Percentiles rank a stretch among this genome's conserved stretches.
Conservation (phyloP, 2,329 filamentous ascomycete genomes). For the Ciborinia camelliae region DNA sequence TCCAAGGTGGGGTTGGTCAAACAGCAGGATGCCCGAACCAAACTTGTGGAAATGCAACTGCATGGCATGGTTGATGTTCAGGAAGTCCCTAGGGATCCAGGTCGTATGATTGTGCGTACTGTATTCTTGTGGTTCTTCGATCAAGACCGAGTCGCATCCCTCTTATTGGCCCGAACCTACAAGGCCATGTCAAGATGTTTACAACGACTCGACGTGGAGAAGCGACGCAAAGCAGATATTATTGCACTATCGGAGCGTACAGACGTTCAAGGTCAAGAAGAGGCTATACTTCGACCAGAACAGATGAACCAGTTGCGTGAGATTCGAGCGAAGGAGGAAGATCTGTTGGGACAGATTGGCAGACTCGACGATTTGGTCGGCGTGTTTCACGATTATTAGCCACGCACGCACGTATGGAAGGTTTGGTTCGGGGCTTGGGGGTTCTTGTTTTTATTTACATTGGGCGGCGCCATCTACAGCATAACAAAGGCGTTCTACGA, state of each 20-base stretch:
- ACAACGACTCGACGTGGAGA: constrained; percentile 75
- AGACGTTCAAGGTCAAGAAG: constrained; percentile 74
- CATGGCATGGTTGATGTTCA: constrained; percentile 86
- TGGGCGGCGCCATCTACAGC: constrained; percentile 25
- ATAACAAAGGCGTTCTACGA: constrained; percentile 23
- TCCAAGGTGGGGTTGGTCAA: constrained; percentile 78
- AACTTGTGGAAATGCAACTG: constrained; percentile 82
- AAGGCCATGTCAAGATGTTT: constrained; percentile 84
- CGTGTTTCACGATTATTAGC: constrained; percentile 72
- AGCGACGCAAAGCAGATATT: constrained; percentile 66
- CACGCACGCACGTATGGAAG: background rate
- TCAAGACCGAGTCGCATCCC: constrained; percentile 63
- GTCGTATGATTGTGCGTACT: constrained; percentile 75
- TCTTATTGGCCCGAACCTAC: constrained; percentile 77
- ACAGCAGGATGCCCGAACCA: constrained; percentile 78
- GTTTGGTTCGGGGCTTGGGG: constrained; percentile 19
- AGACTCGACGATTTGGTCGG: constrained; percentile 82
- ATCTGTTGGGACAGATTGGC: constrained; percentile 73
- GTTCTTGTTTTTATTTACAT: constrained; percentile 21
- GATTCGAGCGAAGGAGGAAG: constrained; percentile 63
- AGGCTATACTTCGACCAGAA: constrained; percentile 70
- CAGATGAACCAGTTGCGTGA: constrained; percentile 63
- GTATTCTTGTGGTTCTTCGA: constrained; percentile 94
- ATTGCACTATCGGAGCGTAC: constrained; percentile 78
- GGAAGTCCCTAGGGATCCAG: constrained; percentile 86